Base-by-base conservation (phyloP, 2,329 filamentous ascomycete species). In the Hypoxylon rubiginosum region DNA sequence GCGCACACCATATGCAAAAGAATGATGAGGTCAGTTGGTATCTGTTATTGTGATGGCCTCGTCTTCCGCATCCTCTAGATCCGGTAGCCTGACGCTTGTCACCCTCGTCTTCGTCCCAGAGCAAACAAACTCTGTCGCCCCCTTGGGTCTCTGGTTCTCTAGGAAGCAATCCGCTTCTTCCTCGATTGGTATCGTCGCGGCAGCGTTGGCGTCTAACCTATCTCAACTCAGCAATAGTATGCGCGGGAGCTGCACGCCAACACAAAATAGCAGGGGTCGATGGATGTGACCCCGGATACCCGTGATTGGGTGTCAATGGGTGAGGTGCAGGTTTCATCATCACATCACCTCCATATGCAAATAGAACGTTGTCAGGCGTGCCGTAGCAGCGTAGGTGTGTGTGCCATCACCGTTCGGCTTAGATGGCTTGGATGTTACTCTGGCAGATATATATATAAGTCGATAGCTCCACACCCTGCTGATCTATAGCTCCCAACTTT, bases 291-390 rank as follows among this genome's bases (percentile, higher is more conserved):
- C 64, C 56, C 52, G 53, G 62, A 45, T 39, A 58, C 26, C 54
- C 53, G 50, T 68, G 55, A 66, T 70, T 70, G 65, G 67, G 55
- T 43, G 28, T n/a, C n/a, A n/a, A n/a, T n/a, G n/a, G n/a, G n/a
- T n/a, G 17, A 24, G 57, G 62, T 68, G 64, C 56, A 66, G 50
- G 64, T 66, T 62, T 64, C 56, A 68, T 67, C 67, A 57, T 70
- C 67, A 70, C 67, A 70, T 70, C 67, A 70, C 65, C 62, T 54
- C 48, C 50, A 57, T 45, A 49, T 34, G 28, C 28, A 11, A 52
- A 52, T 60, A 60, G 48, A 61, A 41, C 28, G 56, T 49, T 56
- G 55, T 56, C 61, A 60, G 61, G 58, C 57, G 39, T 64, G 49
- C 58, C n/a, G n/a, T n/a, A n/a, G n/a, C n/a, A n/a, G 45, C 28